Evolutionary conservation across 345 rosid genomes (phyloP).

Genomic region (Sisymbrium altissimum): DNA sequence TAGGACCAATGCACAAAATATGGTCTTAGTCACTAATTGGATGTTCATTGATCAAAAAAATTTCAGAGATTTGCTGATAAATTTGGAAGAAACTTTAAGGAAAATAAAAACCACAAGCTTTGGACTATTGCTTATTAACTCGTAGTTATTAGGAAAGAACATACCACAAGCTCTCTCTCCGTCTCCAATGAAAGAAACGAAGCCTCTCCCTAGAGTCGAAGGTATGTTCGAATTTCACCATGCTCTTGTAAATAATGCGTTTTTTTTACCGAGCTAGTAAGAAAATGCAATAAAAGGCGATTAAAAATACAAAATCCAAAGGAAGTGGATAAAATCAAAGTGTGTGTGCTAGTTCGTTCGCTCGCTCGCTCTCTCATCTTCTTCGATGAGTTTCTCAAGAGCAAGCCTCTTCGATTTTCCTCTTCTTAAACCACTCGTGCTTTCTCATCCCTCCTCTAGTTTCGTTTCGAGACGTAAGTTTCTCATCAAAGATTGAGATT

Average conservation of each 20-base stretch:
- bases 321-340: conserved; percentile 6
- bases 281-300: not conserved
- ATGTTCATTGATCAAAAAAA: no score
- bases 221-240: not conserved
- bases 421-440: conserved; percentile 22
- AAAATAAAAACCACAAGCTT: no score
- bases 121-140: no score
- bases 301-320: not conserved
- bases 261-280: not conserved
- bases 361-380: not conserved
- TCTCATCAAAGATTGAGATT: not conserved
- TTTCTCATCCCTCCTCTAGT: conserved; percentile 10
- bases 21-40: no score
- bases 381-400: conserved; percentile 27
- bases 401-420: conserved; percentile 11
- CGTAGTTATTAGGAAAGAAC: no score
- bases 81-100: no score
- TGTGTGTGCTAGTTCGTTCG: not conserved
- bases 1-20: no score
- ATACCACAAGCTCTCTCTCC: no score
- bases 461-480: conserved; percentile 21
- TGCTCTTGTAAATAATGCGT: not conserved
- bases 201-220: no score
- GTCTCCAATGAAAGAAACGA: no score
- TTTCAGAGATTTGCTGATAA: no score